Evolutionary conservation across 2,329 filamentous ascomycete genomes (phyloP).

Genomic region (Rugonectria rugulosa): DNA sequence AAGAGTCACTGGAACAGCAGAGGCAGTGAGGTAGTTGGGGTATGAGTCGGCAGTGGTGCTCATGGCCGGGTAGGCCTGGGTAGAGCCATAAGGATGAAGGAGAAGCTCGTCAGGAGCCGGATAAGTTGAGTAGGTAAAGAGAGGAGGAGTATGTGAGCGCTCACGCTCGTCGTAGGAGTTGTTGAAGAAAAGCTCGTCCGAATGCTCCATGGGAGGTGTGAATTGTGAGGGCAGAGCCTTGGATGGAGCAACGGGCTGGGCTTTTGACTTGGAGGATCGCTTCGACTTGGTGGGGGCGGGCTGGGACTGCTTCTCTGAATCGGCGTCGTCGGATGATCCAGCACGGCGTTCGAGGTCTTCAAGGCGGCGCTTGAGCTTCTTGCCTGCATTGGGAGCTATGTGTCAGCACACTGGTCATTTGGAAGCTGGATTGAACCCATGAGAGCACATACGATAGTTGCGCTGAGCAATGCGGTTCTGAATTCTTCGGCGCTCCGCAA

Average conservation of each 20-base stretch:
- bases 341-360: conserved; percentile 85
- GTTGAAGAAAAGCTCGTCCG: conserved; percentile 73
- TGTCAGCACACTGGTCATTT: conserved; percentile 24
- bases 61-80: conserved; percentile 61
- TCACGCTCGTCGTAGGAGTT: conserved; percentile 69
- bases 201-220: conserved; percentile 66
- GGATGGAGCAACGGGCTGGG: conserved; percentile 38
- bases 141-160: conserved; percentile 74
- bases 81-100: conserved; percentile 65
- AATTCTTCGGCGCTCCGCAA: conserved; percentile 91
- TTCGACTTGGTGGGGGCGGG: conserved; percentile 42
- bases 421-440: neutral
- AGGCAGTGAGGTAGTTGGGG: conserved; percentile 61
- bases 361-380: conserved; percentile 90
- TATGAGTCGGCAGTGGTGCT: conserved; percentile 60
- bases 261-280: conserved; percentile 41
- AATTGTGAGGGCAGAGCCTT: conserved; percentile 59
- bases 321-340: conserved; percentile 60
- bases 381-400: conserved; percentile 62
- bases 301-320: conserved; percentile 41
- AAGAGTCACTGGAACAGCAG: conserved; percentile 65
- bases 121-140: conserved; percentile 73
- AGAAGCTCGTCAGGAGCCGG: conserved; percentile 70
- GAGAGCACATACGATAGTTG: conserved; percentile 80
- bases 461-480: conserved; percentile 98